Base-by-base conservation (phyloP, 352 stramenopile species). In the Albugo candida region DNA sequence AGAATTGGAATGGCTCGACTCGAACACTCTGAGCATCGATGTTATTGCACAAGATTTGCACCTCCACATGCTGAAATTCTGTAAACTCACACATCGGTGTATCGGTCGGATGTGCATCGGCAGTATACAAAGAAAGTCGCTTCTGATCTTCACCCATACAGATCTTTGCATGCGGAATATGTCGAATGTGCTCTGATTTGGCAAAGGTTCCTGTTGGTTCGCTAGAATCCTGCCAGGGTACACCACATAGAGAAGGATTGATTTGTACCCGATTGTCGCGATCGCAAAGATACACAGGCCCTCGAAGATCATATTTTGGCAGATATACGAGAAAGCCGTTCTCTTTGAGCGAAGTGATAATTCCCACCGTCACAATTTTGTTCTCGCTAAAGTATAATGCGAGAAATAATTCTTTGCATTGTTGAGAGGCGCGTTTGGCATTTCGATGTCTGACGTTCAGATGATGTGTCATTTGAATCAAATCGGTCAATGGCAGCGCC, bases 301-400 rank as follows among this genome's bases (percentile, higher is more conserved):
- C 83, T 42, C 83, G 81, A 18, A 95, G 53, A 51, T 96, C 86
- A 55, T 95, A 96, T 40, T 79, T 76, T 10, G 88, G 88, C 13
- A 97, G 60, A 59, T 95, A 97, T 18, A 92, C 84, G 18, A 94
- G 77, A 53, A 97, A 84, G 11, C 88, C 88, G 56, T 97, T 97
- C 48, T 83, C 63, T 55, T 88, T 81, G 54, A 97, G 60, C 27
- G 76, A 64, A 41, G 79, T 87, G 40, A 97, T 86, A 45, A 96
- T 82, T 17, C 83, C 88, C 18, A 77, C 55, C 1, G 83, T 77
- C 17, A 74, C 70, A 12, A 92, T 68, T 0, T 72, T 73, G 55
- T 95, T 75, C 34, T 77, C 82, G 52, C 69, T 91, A 50, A 97
- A 95, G 61, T 95, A 96, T 13, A 97, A 58, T 14, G 83, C 81